Conservation (phyloP, 257 asterid species). For the Mentha longifolia region DNA sequence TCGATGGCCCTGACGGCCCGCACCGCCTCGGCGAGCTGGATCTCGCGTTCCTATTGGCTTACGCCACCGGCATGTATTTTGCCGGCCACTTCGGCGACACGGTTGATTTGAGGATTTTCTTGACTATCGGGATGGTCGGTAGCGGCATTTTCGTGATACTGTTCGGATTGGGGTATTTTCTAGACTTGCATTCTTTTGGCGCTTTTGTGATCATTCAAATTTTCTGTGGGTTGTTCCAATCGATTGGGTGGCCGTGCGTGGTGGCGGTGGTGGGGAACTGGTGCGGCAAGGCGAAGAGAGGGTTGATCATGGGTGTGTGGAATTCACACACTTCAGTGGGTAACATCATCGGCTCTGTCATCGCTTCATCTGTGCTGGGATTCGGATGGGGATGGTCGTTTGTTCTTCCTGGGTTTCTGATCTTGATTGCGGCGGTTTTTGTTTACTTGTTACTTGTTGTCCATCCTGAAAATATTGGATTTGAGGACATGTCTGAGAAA, state of each 20-base stretch:
- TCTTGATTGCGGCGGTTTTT: conserved; percentile 51
- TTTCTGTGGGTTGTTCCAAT: conserved; percentile 87
- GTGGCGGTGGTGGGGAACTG: conserved; percentile 93
- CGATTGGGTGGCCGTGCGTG: conserved; percentile 96
- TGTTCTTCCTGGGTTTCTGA: conserved; percentile 70
- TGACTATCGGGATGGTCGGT: conserved; percentile 85
- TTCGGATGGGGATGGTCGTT: conserved; percentile 99
- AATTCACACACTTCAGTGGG: conserved; percentile 88
- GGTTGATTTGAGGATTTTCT: conserved; percentile 71
- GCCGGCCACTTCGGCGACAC: conserved; percentile 86
- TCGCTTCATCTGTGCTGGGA: conserved; percentile 82
- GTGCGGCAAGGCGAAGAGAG: conserved; percentile 86
- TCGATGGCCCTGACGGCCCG: conserved; percentile 81
- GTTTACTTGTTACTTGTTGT: conserved; percentile 72
- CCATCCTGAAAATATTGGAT: conserved; percentile 69
- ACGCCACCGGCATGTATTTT: conserved; percentile 83
- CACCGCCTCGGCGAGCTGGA: conserved; percentile 97
- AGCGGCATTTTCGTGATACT: conserved; percentile 70
- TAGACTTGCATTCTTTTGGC: conserved; percentile 67
- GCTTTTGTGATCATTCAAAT: conserved; percentile 67
- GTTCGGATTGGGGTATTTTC: conserved; percentile 82
- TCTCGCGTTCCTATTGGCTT: conserved; percentile 75
- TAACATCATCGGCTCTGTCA: conserved; percentile 78
- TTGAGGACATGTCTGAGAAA: conserved; percentile 48
- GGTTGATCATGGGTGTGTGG: conserved; percentile 93